Percentiles rank a stretch among this genome's conserved stretches.
phyloP scores from a whole-genome alignment of 2,329 filamentous ascomycete species.

The Xylaria sp. region DNA sequence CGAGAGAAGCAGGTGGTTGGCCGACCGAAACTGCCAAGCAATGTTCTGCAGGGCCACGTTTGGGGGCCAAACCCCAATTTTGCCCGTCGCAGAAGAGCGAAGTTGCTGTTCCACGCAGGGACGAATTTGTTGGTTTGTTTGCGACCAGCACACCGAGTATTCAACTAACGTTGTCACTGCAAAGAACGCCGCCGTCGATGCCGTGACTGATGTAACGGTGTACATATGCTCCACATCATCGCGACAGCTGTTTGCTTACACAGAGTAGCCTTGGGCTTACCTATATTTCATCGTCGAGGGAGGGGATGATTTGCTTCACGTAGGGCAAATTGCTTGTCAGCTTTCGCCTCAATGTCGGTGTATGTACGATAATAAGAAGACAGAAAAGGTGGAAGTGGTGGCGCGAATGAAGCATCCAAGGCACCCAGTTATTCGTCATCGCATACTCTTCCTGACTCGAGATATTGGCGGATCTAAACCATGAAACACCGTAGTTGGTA shows the following conservation, averaged over 20 bases:
- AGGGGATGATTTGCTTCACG: neutral
- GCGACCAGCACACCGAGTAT: constrained; percentile 11
- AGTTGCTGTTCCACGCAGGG: constrained; percentile 10
- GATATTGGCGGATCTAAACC: neutral
- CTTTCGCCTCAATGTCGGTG: constrained; percentile 26
- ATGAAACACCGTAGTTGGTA: neutral
- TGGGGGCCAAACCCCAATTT: constrained; percentile 16
- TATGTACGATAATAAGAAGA: neutral
- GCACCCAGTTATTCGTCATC: constrained; percentile 10
- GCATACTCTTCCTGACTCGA: neutral
- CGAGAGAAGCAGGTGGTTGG: constrained; percentile 22
- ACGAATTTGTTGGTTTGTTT: constrained; percentile 19
- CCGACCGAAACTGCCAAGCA: constrained; percentile 17
- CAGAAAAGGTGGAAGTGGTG: neutral
- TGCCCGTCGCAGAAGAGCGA: neutral
- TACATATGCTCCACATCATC: too few species aligned
- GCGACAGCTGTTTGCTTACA: constrained; percentile 6
- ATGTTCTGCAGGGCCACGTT: constrained; percentile 27
- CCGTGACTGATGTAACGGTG: too few species aligned
- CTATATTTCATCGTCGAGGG: neutral
- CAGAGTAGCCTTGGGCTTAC: neutral
- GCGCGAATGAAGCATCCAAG: constrained; percentile 9
- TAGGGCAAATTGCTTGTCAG: constrained; percentile 8
- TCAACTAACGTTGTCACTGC: too few species aligned
- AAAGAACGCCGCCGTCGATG: too few species aligned